These are phyloP conservation scores for Penicillium sp. DNA, from an alignment of 2,329 filamentous ascomycete species.

Conservation along the genomic window DNA sequence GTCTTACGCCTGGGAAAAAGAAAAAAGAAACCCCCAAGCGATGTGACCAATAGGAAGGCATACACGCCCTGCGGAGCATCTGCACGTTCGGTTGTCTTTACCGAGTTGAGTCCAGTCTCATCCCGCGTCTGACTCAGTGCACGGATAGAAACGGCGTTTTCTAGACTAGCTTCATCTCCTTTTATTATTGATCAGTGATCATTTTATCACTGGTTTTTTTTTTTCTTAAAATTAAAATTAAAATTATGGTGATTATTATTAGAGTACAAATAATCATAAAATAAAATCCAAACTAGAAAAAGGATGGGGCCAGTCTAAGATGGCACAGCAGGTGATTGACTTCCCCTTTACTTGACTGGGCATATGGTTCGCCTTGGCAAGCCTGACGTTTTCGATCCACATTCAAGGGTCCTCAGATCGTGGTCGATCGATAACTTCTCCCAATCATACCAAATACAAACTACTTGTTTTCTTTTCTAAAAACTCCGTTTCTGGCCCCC, in stretches of 20 bases:
- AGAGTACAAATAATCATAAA: neutral
- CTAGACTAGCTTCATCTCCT: neutral
- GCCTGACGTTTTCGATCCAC: constrained; percentile 20
- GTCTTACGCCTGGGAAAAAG: neutral
- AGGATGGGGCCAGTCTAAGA: neutral
- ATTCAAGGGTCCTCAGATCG: constrained; percentile 22
- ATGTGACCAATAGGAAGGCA: neutral
- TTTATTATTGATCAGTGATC: no score
- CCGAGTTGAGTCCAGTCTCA: constrained; percentile 15
- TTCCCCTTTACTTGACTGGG: constrained; percentile 15
- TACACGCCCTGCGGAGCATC: neutral
- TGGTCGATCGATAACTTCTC: constrained; percentile 11
- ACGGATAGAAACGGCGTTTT: constrained; percentile 20
- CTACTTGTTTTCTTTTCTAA: neutral
- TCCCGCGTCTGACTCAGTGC: constrained; percentile 15
- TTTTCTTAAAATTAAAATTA: no score
- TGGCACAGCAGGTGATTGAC: constrained; percentile 10
- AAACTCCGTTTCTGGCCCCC: neutral
- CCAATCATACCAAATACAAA: constrained; percentile 3
- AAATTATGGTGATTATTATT: neutral
- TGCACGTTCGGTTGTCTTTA: constrained; percentile 21
- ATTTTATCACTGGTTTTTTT: no score
- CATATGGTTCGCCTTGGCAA: constrained; percentile 19
- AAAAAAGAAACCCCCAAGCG: neutral
- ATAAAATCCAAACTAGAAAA: neutral